Evolutionary conservation across 805 yeast genomes (phyloP), one percentile per base, ranked within the genome.

Genomic region (Cyberlindnera xylosilytica): DNA sequence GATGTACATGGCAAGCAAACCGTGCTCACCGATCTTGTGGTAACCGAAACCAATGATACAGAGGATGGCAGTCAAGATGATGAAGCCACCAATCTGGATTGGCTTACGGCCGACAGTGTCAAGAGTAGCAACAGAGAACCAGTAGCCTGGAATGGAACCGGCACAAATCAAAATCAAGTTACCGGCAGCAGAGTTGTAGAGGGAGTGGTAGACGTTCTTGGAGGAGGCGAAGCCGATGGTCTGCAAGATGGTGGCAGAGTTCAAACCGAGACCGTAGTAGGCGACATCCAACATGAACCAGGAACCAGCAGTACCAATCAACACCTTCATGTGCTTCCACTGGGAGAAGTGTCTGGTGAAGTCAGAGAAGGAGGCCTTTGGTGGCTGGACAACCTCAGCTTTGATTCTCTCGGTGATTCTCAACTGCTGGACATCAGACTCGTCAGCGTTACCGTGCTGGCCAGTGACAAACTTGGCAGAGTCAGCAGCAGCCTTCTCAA

Each of bases 241-340:
- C 58, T 79, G 73, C 65, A 88, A 78, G 56, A 88, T 88, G 45
- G 76, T 69, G 30, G 95, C 82, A 60, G 90, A 70, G 73, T 88
- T 88, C 60, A 88, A 76, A 66, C 87, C 83, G 61, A 88, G 73
- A 69, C 97, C 97, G 61, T 88, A 88, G 71, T 75, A 87, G 35
- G 96, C 96, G 65, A 88, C 83, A 73, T 88, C 96, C 66, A 88
- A 74, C 72, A 79, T 72, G 70, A 87, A 87, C 97, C 97, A 88
- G 20, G 89, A 80, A 66, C 86, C 87, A 51, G 96, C 95, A 56
- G 96, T 86, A 67, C 96, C 96, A 42, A 87, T 54, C 53, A 88
- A 72, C 50, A 88, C 78, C 70, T 84, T 87, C 69, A 83, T 80
- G 67, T 88, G 55, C 68, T 74, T 87, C 96, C 96, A 88, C 73